Base-by-base conservation (phyloP, 805 yeast genomes). In the Kluyveromyces siamensis region DNA sequence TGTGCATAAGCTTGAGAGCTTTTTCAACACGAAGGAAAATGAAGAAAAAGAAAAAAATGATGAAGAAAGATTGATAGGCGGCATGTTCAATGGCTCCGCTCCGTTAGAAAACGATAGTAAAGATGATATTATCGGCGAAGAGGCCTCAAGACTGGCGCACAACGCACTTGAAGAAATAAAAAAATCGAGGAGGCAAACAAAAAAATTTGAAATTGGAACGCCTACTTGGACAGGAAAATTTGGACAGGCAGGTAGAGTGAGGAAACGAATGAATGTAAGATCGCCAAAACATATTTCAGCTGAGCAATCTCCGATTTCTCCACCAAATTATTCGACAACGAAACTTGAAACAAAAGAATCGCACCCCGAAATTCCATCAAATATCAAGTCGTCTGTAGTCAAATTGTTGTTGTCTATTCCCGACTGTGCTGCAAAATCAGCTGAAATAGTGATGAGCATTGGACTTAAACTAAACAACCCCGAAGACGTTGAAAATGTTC, bases 181-280 rank as follows among this genome's bases (percentile, higher is more conserved):
- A 47, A 76, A 77, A 50, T 87, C 96, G 0, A 59, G 71, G 38
- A 65, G 53, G 41, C 61, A 59, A 10, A 71, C 73, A 14, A 69
- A 67, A 49, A 67, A 64, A 41, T 65, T 65, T 21, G 67, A 70
- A 25, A 72, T 90, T 30, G 96, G 96, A 5, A 81, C 84, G 0
- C 98, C 97, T 0, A 91, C 99, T 0, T 93, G 97, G 95, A 91
- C 99, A 0, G 99, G 99, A 0, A 79, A 78, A 55, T 87, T 83
- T 71, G 99, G 99, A 0, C 65, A 69, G 17, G 96, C 96, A 0
- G 96, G 96, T 1, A 76, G 72, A 54, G 65, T 72, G 30, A 69
- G 68, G 0, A 68, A 53, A 44, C 51, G 48, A 40, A 39, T 33
- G 40, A 39, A 57, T 1, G 52, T 56, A 13, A 57, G 63, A 33